Evolutionary conservation across 108 stramenopile genomes (phyloP), one percentile per base, ranked within the genome.

Genomic region (Pseudonitzschia multiseries): DNA sequence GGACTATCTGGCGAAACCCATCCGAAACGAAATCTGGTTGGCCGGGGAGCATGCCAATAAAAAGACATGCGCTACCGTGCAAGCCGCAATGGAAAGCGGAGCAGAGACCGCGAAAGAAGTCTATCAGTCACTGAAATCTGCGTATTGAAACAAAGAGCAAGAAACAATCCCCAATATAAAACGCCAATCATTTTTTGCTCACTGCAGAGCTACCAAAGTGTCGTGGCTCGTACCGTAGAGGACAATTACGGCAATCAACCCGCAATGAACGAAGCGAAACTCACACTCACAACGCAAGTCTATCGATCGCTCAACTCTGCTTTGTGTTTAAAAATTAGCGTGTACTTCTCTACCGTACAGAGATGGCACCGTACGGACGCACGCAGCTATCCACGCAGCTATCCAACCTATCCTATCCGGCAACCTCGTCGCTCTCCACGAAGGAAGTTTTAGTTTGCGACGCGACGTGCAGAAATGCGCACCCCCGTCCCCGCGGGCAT

Each of bases 401-500:
- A 48, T 14, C 17, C 17, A 8, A 5, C 2, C 36, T 36, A 2
- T 0, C 51, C 51, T 74, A 84, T 40, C 83, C 83, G 27, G 83
- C 79, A 43, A 84, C 77, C 33, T 84, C 83, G 26, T 84, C 71
- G 33, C 64, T 28, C 66, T 84, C 83, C 5, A 75, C 74, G 65
- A 84, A 84, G 5, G 71, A 80, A 62, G 84, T 84, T 18, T 40
- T 69, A 22, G 76, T 87, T 12, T 75, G 80, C 10, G 83, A 82
- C 18, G 82, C 82, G 9, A 79, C 88, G 68, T 97, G 96, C 33
- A 97, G 74, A 69, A 97, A 97, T n/a, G 96, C 94, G 77, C 96
- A 97, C 12, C 82, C 76, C 48, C 91, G 67, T 43, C 90, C 93
- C 6, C 96, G 79, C 53, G 74, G 75, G 71, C 96, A 97, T 0